Conservation (phyloP, 352 stramenopile species). For the Lagenidium giganteum region DNA sequence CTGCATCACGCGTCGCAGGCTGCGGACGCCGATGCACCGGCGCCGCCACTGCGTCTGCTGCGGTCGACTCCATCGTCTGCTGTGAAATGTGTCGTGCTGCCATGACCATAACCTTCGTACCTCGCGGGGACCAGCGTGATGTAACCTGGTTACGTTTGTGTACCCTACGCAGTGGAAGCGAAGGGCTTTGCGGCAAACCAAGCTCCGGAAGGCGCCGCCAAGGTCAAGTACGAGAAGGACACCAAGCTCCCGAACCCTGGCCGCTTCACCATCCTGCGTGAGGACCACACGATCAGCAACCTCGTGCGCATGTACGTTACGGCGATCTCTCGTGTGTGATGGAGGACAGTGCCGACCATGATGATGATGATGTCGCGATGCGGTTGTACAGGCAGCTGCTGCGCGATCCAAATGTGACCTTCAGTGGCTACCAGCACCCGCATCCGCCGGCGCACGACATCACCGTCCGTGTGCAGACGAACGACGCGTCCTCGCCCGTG, state of each 20-base stretch:
- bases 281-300: slow-evolving; percentile 97
- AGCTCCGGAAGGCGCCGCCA: slow-evolving; percentile 60
- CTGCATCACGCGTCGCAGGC: background rate
- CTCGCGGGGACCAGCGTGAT: too few species aligned
- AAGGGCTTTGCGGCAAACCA: too few species aligned
- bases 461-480: slow-evolving; percentile 89
- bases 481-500: slow-evolving; percentile 63
- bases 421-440: slow-evolving; percentile 92
- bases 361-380: too few species aligned
- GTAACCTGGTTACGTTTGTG: too few species aligned
- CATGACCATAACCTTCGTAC: too few species aligned
- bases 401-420: slow-evolving; percentile 74
- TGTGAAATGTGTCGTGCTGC: too few species aligned
- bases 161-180: too few species aligned
- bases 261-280: slow-evolving; percentile 95
- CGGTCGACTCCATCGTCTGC: too few species aligned
- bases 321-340: too few species aligned
- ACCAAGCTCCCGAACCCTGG: slow-evolving; percentile 96
- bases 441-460: slow-evolving; percentile 95
- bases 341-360: too few species aligned
- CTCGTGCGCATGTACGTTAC: slow-evolving; percentile 90
- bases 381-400: slow-evolving; percentile 68
- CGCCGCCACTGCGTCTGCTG: too few species aligned
- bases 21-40: too few species aligned
- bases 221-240: slow-evolving; percentile 92